Conservation (phyloP, 495 filamentous ascomycete genomes). For the Talaromyces adpressus region DNA sequence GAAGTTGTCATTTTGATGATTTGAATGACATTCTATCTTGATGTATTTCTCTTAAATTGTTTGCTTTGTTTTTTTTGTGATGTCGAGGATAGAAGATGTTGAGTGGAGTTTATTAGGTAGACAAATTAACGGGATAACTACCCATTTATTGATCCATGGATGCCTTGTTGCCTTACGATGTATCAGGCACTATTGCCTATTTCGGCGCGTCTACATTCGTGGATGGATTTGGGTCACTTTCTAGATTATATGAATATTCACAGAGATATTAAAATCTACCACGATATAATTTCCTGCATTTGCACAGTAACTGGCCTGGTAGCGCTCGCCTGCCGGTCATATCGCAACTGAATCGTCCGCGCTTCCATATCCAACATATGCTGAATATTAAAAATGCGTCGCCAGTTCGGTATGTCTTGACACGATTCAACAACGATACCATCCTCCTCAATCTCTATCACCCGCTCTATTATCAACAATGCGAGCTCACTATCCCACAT, state of each 20-base stretch:
- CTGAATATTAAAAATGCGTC: conserved; percentile 5
- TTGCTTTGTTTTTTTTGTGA: background rate
- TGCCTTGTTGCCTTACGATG: conserved; percentile 6
- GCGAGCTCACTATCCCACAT: conserved; percentile 11
- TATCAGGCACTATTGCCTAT: background rate
- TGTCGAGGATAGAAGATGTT: background rate
- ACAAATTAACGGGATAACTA: background rate
- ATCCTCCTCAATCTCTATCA: conserved; percentile 9
- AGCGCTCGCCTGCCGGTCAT: conserved; percentile 2
- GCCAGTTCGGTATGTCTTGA: background rate
- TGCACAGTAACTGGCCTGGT: background rate
- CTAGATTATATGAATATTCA: background rate
- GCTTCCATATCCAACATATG: conserved; percentile 1
- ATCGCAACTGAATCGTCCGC: background rate
- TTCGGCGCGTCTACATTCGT: background rate
- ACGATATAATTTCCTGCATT: conserved; percentile 1
- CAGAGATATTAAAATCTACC: background rate
- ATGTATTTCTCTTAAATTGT: background rate
- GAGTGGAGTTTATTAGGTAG: background rate
- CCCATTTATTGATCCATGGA: no score
- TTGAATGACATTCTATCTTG: background rate
- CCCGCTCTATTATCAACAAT: conserved; percentile 3
- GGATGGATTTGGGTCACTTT: background rate
- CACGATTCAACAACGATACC: conserved; percentile 1
- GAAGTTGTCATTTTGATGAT: background rate